phyloP scores from a whole-genome alignment of 2,329 filamentous ascomycete genomes.

The Claviceps fusiformis region DNA sequence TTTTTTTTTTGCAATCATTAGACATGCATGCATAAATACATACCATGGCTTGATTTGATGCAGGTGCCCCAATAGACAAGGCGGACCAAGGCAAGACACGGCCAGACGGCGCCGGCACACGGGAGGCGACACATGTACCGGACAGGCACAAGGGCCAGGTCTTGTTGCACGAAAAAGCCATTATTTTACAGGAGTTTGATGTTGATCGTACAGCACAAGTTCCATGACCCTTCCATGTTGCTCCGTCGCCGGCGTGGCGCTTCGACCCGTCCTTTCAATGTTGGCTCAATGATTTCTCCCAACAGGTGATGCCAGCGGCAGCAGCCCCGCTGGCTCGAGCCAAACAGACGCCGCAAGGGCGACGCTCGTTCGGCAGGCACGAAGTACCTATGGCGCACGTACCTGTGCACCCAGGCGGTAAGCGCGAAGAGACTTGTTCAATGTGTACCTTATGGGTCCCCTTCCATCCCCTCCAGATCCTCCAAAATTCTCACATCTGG shows the following conservation, averaged over 20 bases:
- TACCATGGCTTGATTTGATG: too few species aligned
- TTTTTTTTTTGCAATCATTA: too few species aligned
- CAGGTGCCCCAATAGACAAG: too few species aligned
- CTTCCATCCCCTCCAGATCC: not conserved
- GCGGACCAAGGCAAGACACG: too few species aligned
- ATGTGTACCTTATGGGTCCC: not conserved
- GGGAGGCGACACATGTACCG: not conserved
- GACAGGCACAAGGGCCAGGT: not conserved
- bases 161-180: not conserved
- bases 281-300: not conserved
- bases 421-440: not conserved
- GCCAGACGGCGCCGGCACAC: not conserved
- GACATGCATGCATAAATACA: too few species aligned
- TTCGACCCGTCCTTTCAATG: too few species aligned
- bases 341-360: not conserved
- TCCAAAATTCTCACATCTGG: not conserved
- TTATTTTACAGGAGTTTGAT: too few species aligned
- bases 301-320: not conserved
- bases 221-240: not conserved
- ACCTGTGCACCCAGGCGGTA: not conserved
- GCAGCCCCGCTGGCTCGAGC: not conserved
- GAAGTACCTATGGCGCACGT: not conserved
- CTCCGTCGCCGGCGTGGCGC: too few species aligned
- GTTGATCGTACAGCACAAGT: not conserved
- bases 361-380: too few species aligned